Conservation (phyloP, 495 filamentous ascomycete species). For the Podospora appendiculata region DNA sequence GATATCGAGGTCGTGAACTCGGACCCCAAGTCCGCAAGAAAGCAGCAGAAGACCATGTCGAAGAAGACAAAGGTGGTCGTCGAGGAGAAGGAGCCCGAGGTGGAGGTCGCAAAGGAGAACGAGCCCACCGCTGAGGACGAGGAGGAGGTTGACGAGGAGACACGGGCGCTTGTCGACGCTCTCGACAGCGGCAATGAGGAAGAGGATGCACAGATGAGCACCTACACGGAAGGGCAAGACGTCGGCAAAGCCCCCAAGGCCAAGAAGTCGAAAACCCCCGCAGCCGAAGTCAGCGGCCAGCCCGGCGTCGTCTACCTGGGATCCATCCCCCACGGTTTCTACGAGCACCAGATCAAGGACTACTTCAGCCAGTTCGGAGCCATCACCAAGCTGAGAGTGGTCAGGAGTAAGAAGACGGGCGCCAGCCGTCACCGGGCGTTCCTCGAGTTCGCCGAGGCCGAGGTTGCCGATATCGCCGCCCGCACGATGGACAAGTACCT, state of each 20-base stretch:
- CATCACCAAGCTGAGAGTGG: constrained; percentile 73
- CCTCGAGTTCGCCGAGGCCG: constrained; percentile 71
- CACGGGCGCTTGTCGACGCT: constrained; percentile 57
- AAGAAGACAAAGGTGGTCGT: constrained; percentile 20
- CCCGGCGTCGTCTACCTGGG: constrained; percentile 84
- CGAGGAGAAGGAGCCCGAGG: constrained; percentile 18
- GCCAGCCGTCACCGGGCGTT: constrained; percentile 87
- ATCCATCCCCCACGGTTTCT: constrained; percentile 90
- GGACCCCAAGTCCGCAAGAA: constrained; percentile 5
- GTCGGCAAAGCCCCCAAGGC: constrained; percentile 59
- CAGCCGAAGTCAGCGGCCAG: constrained; percentile 32
- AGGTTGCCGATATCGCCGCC: constrained; percentile 81
- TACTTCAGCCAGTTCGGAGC: constrained; percentile 96
- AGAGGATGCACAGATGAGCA: constrained; percentile 41
- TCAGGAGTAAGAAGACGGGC: constrained; percentile 84
- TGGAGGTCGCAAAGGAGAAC: constrained; percentile 13
- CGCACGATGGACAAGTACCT: constrained; percentile 98
- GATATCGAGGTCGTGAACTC: not conserved
- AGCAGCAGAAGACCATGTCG: constrained; percentile 13
- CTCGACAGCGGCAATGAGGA: constrained; percentile 74
- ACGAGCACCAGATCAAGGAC: constrained; percentile 85
- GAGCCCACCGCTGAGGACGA: constrained; percentile 22
- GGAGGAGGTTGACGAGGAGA: constrained; percentile 33
- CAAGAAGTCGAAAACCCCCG: constrained; percentile 44
- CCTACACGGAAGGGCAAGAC: constrained; percentile 46